phyloP scores from a whole-genome alignment of 177 flowering plant genomes.

The Tripterygium wilfordii region DNA sequence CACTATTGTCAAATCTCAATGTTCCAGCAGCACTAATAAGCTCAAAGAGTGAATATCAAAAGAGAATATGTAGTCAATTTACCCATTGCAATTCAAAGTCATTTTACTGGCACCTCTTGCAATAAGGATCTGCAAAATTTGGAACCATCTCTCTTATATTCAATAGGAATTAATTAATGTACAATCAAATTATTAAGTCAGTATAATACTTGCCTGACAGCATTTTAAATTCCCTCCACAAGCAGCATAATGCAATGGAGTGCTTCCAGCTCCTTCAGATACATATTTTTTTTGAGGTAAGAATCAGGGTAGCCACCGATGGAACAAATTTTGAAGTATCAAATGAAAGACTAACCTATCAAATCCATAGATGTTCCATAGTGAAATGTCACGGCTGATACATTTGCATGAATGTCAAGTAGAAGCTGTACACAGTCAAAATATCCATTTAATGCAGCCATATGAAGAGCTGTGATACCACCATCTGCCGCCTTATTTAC shows the following conservation, averaged over 20 bases:
- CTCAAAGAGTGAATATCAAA: not conserved
- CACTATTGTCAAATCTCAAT: conserved; percentile 1
- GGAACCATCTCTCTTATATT: not conserved
- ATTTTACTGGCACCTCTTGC: conserved; percentile 81
- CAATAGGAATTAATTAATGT: not conserved
- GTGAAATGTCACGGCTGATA: conserved; percentile 74
- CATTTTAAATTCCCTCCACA: conserved; percentile 94
- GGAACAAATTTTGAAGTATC: not conserved
- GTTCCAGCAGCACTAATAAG: not conserved
- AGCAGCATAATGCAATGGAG: conserved; percentile 97
- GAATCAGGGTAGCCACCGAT: conserved; percentile 2
- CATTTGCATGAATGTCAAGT: conserved; percentile 71
- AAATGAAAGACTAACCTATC: conserved; percentile 49
- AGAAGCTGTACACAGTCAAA: conserved; percentile 87
- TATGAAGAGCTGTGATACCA: conserved; percentile 90
- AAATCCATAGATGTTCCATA: conserved; percentile 92
- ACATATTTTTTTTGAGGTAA: conserved; percentile 1
- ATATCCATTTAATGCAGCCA: conserved; percentile 94
- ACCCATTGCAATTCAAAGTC: conserved; percentile 94
- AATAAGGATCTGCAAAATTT: conserved; percentile 65
- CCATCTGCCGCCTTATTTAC: conserved; percentile 98
- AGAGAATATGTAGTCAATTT: too few relatives aligned
- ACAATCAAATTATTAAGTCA: not conserved
- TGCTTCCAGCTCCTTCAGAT: conserved; percentile 90
- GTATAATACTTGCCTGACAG: conserved; percentile 67